Evolutionary conservation across 495 filamentous ascomycete species (phyloP), one percentile per base, ranked within the genome.

Genomic region (Paragyromitra xinjiangensis): DNA sequence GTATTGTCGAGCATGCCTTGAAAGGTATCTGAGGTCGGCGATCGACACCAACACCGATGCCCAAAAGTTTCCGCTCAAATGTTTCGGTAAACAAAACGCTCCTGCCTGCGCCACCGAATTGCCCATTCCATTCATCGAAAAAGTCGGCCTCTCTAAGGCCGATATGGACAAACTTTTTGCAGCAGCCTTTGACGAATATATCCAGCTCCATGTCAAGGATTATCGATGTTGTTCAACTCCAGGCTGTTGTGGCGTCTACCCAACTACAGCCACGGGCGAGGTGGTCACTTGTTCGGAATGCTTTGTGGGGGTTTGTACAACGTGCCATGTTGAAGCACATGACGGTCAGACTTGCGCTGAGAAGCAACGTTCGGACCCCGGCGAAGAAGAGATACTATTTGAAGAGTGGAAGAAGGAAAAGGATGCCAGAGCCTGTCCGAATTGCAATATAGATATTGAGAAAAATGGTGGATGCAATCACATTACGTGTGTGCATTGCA

Each of bases 211-310:
- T 29, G 78, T 81, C 5, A 64, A 58, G 0, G 56, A 76, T 22
- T 84, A 80, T 55, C 81, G 78, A 22, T 85, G 84, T 73, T 85
- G 84, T 58, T 80, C 84, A 11, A 85, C 84, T 5, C 76, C 84
- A 5, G 78, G 79, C 69, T 85, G 84, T 69, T 73, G 74, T 29
- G 75, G 73, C 3, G 71, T 85, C n/a, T 85, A 85, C 63, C 12
- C 45, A 3, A 66, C 64, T 1, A 71, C 81, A 0, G 62, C 65
- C 14, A 79, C 76, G 8, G 70, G 64, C 29, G 77, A 74, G 48
- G 53, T 77, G 11, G 77, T 82, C 22, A 82, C 76, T 12, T 85
- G 84, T 50, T 58, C 73, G 2, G 82, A 82, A 42, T 85, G 84
- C 45, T 69, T 85, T 7, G 81, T 76, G 12, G 59, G 75, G 1